phyloP scores from a whole-genome alignment of 345 rosid genomes.

The Isatis tinctoria region DNA sequence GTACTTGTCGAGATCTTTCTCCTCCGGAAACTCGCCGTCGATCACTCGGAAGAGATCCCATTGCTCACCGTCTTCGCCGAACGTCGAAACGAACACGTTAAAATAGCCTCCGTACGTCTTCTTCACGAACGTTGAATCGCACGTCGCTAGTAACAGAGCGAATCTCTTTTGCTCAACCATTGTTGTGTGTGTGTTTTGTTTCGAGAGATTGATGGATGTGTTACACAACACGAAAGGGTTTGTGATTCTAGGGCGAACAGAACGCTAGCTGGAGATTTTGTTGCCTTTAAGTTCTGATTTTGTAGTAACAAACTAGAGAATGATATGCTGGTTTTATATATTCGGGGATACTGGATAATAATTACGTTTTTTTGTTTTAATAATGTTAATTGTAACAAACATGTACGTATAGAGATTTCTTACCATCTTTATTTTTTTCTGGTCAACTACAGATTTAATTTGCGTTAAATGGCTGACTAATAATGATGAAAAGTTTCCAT shows the following conservation, averaged over 20 bases:
- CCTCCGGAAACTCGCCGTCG: conserved; percentile 79
- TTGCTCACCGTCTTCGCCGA: conserved; percentile 64
- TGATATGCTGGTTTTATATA: not conserved
- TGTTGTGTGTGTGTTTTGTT: not conserved
- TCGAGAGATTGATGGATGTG: not conserved
- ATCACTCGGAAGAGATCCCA: conserved; percentile 81
- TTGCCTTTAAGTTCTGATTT: conserved; percentile 3
- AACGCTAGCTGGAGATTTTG: conserved; percentile 6
- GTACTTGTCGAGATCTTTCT: conserved; percentile 49
- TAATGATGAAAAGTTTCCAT: too few species aligned
- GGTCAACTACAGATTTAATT: too few species aligned
- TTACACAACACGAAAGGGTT: not conserved
- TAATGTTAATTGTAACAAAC: too few species aligned
- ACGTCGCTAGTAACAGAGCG: conserved; percentile 59
- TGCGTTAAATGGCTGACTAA: too few species aligned
- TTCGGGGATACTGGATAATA: too few species aligned
- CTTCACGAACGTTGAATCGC: conserved; percentile 70
- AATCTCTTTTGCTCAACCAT: conserved; percentile 43
- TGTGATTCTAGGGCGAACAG: not conserved
- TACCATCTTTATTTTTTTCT: too few species aligned
- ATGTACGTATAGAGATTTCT: too few species aligned
- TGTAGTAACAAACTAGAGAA: not conserved
- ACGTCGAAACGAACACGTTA: conserved; percentile 62
- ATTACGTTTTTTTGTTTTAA: too few species aligned
- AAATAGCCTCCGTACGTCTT: conserved; percentile 74